Evolutionary conservation across 2,329 filamentous ascomycete species (phyloP).

Genomic region (Claviceps digitariae): DNA sequence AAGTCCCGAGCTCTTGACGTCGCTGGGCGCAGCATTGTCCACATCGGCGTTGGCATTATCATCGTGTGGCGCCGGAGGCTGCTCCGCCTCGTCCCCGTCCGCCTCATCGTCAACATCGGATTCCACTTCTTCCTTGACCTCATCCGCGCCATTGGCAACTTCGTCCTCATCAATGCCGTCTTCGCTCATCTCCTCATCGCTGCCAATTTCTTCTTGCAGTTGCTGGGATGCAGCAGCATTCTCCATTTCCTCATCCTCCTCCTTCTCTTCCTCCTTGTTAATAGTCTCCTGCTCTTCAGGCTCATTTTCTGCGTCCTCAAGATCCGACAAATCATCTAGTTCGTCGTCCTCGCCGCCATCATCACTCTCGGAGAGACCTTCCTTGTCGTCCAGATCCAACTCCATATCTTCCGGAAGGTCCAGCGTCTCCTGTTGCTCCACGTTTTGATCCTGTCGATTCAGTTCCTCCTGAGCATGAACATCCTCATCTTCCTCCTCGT

Average conservation of each 20-base stretch:
- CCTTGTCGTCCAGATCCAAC: slow-evolving; percentile 60
- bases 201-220: slow-evolving; percentile 26
- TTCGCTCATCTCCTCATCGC: slow-evolving; percentile 27
- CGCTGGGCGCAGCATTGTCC: slow-evolving; percentile 50
- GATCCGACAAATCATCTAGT: slow-evolving; percentile 43
- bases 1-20: slow-evolving; percentile 49
- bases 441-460: slow-evolving; percentile 56
- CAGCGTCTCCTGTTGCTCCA: slow-evolving; percentile 68
- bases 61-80: slow-evolving; percentile 21
- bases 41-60: slow-evolving; percentile 39
- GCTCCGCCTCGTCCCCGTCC: slow-evolving; percentile 19
- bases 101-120: slow-evolving; percentile 18
- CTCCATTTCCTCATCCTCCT: slow-evolving; percentile 19
- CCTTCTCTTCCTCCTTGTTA: slow-evolving; percentile 17
- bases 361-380: slow-evolving; percentile 42
- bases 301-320: slow-evolving; percentile 31
- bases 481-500: slow-evolving; percentile 47
- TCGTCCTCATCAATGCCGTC: slow-evolving; percentile 40
- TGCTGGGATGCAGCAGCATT: slow-evolving; percentile 24
- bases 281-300: slow-evolving; percentile 22
- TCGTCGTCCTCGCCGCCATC: slow-evolving; percentile 31
- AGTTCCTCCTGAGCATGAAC: slow-evolving; percentile 40
- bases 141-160: slow-evolving; percentile 26
- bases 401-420: slow-evolving; percentile 84
- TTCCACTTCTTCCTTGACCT: slow-evolving; percentile 33